Conservation (phyloP, 768 basidiomycete species). For the Asterophora lycoperdoides region DNA sequence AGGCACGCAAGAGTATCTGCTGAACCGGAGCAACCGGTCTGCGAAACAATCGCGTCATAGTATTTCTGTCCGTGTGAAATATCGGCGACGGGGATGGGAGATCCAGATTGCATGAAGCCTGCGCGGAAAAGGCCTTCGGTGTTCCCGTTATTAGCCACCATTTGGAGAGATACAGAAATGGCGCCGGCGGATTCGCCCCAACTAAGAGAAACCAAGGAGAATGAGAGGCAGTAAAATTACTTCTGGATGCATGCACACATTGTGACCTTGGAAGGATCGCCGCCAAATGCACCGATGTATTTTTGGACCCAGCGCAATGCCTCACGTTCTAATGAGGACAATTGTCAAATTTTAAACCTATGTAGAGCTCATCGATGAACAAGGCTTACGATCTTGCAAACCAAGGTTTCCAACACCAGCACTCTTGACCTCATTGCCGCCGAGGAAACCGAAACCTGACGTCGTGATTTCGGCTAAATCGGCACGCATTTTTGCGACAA, state of each 20-base stretch:
- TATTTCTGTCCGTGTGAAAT: conserved; percentile 41
- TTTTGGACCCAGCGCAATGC: conserved; percentile 65
- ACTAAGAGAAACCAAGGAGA: conserved; percentile 19
- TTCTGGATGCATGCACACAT: conserved; percentile 39
- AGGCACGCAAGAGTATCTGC: conserved; percentile 42
- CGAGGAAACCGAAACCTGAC: conserved; percentile 42
- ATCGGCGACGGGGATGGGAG: conserved; percentile 41
- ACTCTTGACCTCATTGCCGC: conserved; percentile 45
- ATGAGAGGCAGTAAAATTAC: not conserved
- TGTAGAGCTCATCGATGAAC: not conserved
- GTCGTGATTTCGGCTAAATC: not conserved
- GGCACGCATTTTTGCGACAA: too few relatives aligned
- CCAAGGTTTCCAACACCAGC: conserved; percentile 60
- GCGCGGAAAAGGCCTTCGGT: conserved; percentile 45
- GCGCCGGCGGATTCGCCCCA: conserved; percentile 59
- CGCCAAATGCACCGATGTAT: conserved; percentile 61
- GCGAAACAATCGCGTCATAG: conserved; percentile 39
- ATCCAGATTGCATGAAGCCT: conserved; percentile 48
- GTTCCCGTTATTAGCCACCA: conserved; percentile 42
- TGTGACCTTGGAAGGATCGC: conserved; percentile 55
- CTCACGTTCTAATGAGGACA: conserved; percentile 40
- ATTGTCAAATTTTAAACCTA: not conserved
- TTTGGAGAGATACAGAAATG: conserved; percentile 46
- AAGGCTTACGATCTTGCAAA: conserved; percentile 54
- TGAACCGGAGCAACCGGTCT: conserved; percentile 35